Evolutionary conservation across 305 asterid species (phyloP).

Genomic region (Fraxinus baroniana): DNA sequence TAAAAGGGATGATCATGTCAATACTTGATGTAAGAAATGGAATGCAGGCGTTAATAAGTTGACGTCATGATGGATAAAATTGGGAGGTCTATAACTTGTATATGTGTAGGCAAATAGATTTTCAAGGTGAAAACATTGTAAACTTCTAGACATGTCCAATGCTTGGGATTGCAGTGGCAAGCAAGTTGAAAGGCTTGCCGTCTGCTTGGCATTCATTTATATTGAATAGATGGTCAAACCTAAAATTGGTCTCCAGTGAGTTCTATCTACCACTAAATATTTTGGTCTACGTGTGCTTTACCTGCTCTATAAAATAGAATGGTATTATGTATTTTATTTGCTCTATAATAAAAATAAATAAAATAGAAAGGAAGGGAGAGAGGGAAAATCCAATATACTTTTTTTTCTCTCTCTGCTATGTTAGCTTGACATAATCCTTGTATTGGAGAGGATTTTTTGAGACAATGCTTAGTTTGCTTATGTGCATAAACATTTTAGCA

Average conservation of each 20-base stretch:
- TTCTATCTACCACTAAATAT: not conserved
- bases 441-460: not conserved
- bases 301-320: not conserved
- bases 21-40: not conserved
- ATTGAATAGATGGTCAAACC: not conserved
- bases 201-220: not conserved
- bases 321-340: not conserved
- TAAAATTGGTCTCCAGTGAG: not conserved
- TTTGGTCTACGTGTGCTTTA: not conserved
- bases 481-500: not conserved
- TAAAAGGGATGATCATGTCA: not conserved
- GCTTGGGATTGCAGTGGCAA: not conserved
- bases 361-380: not conserved
- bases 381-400: not conserved
- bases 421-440: not conserved
- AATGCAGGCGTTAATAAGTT: not conserved
- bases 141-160: not conserved
- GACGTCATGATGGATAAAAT: not conserved
- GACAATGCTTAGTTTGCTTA: not conserved
- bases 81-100: not conserved
- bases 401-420: not conserved
- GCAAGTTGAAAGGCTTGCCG: not conserved
- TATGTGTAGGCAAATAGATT: not conserved
- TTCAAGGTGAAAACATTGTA: not conserved
- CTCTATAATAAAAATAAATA: not conserved